Conservation (phyloP, 805 yeast species). For the Nakazawaea holstii region DNA sequence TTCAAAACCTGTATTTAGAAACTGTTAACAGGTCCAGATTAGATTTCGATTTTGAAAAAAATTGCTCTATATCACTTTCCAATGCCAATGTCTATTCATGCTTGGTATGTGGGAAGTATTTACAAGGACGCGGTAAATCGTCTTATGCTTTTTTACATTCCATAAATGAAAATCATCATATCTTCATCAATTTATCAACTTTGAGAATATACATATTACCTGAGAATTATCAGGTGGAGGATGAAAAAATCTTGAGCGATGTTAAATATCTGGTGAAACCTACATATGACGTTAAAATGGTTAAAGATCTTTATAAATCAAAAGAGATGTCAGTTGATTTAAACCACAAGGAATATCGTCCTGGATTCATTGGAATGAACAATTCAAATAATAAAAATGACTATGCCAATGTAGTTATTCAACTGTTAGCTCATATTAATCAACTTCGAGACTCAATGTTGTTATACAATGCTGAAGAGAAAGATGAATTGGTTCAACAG, state of each 20-base stretch:
- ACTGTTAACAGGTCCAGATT: conserved; percentile 38
- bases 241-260: conserved; percentile 37
- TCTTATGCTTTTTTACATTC: conserved; percentile 69
- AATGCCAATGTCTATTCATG: conserved; percentile 65
- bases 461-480: conserved; percentile 16
- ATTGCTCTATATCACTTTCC: conserved; percentile 60
- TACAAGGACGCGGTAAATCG: conserved; percentile 58
- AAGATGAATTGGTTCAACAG: conserved; percentile 31
- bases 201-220: conserved; percentile 56
- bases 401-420: conserved; percentile 54
- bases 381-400: conserved; percentile 41
- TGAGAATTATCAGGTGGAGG: conserved; percentile 41
- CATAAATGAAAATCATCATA: conserved; percentile 55
- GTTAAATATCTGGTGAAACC: conserved; percentile 53
- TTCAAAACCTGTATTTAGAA: conserved; percentile 26
- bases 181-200: conserved; percentile 50
- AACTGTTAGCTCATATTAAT: conserved; percentile 47
- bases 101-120: conserved; percentile 66
- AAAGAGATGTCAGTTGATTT: conserved; percentile 32
- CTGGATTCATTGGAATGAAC: conserved; percentile 66
- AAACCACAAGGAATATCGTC: conserved; percentile 38
- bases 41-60: conserved; percentile 68
- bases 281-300: conserved; percentile 29
- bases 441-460: conserved; percentile 44
- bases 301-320: conserved; percentile 25